Percentiles rank a stretch among this genome's conserved stretches.
phyloP scores from a whole-genome alignment of 1,284 basidiomycete species.

The Inonotus hispidus region DNA sequence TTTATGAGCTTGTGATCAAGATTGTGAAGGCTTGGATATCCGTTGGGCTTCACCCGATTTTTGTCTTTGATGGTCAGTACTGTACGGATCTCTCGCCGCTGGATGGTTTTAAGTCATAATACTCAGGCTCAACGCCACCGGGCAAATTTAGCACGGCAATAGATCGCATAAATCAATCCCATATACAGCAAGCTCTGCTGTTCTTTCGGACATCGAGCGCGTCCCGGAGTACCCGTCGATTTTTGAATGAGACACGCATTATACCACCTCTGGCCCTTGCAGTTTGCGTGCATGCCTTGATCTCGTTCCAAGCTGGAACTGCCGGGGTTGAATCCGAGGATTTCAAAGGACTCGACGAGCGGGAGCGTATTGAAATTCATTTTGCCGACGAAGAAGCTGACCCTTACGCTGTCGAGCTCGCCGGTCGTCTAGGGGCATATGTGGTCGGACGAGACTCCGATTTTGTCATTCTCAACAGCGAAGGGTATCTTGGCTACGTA shows the following conservation, averaged over 20 bases:
- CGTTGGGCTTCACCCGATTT: constrained; percentile 70
- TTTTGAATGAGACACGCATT: constrained; percentile 67
- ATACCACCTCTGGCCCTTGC: constrained; percentile 68
- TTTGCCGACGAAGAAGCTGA: constrained; percentile 87
- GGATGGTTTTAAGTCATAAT: constrained; percentile 3
- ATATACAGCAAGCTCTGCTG: constrained; percentile 60
- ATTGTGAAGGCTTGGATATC: constrained; percentile 67
- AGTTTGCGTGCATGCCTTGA: constrained; percentile 58
- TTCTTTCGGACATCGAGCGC: constrained; percentile 79
- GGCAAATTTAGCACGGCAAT: constrained; percentile 72
- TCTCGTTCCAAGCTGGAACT: constrained; percentile 32
- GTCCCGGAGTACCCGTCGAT: constrained; percentile 67
- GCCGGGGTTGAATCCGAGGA: constrained; percentile 22
- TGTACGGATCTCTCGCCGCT: not conserved
- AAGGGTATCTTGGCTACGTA: constrained; percentile 72
- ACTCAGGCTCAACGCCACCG: constrained; percentile 61
- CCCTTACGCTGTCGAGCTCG: constrained; percentile 79
- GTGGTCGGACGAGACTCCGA: constrained; percentile 81
- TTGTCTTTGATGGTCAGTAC: constrained; percentile 87
- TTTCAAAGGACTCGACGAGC: constrained; percentile 23
- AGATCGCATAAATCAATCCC: constrained; percentile 51
- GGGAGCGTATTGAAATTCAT: constrained; percentile 43
- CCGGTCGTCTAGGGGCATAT: constrained; percentile 67
- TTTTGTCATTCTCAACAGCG: constrained; percentile 72
- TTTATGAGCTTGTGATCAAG: constrained; percentile 44